Percentiles rank a stretch among this genome's conserved stretches.
Conservation (phyloP, 768 basidiomycete species). For the Tulasnella sp. region DNA sequence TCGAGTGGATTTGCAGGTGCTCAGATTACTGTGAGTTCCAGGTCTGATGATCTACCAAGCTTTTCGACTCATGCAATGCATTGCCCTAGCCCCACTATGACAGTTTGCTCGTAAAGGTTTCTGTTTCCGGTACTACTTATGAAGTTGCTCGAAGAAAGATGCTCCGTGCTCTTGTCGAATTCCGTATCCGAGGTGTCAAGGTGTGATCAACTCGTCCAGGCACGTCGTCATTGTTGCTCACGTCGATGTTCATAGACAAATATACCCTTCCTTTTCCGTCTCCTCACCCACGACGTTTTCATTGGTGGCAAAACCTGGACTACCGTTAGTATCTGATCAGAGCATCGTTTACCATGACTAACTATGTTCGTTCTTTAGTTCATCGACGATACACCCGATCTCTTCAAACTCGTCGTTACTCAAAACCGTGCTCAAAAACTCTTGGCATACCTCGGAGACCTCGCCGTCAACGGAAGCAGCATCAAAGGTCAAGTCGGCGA, state of each 20-base stretch:
- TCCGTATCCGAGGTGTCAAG: conserved; percentile 98
- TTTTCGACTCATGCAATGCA: conserved; percentile 4
- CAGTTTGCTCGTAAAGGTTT: conserved; percentile 91
- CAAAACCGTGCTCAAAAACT: conserved; percentile 98
- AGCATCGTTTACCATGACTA: neutral
- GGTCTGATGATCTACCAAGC: neutral
- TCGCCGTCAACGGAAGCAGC: conserved; percentile 94
- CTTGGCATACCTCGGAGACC: conserved; percentile 90
- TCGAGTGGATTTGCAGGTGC: conserved; percentile 97
- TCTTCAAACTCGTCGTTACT: conserved; percentile 95
- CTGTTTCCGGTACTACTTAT: conserved; percentile 91
- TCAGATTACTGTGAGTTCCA: conserved; percentile 72
- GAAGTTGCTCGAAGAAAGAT: conserved; percentile 98
- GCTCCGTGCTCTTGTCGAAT: conserved; percentile 98
- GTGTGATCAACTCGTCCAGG: conserved; percentile 27
- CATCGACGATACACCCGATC: conserved; percentile 98
- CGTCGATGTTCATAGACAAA: conserved; percentile 52
- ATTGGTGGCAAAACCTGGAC: conserved; percentile 98
- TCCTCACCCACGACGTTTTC: conserved; percentile 92
- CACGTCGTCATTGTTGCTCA: neutral
- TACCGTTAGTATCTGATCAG: conserved; percentile 48
- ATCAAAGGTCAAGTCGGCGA: conserved; percentile 96
- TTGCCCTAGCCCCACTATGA: conserved; percentile 84
- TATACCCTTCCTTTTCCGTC: conserved; percentile 97
- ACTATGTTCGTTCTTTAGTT: conserved; percentile 39